Evolutionary conservation across 179 eudicot species (phyloP).

Genomic region (Spinacia oleracea): DNA sequence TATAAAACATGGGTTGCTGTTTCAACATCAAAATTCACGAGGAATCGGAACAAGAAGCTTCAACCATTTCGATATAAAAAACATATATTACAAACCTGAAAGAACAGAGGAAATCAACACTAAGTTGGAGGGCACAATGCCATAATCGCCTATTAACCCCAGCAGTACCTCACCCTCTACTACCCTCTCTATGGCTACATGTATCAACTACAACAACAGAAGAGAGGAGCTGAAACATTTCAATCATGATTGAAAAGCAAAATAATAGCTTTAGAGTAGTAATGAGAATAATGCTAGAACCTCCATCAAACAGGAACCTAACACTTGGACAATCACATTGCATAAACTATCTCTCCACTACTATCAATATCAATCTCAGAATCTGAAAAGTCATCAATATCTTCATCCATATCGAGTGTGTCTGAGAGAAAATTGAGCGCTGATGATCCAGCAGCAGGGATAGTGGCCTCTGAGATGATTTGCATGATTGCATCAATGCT

Average conservation of each 20-base stretch:
- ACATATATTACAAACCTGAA: constrained; percentile 31
- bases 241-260: not conserved
- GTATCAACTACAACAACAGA: constrained; percentile 5
- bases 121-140: not conserved
- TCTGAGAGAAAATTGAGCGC: constrained; percentile 41
- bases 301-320: constrained; percentile 1
- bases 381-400: constrained; percentile 66
- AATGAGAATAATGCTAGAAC: constrained; percentile 3
- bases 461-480: constrained; percentile 88
- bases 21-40: too few relatives aligned
- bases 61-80: constrained; percentile 4
- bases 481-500: constrained; percentile 82
- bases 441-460: constrained; percentile 64
- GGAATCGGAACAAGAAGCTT: constrained; percentile 10
- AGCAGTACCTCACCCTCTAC: constrained; percentile 7
- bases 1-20: too few relatives aligned
- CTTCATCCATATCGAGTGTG: constrained; percentile 66
- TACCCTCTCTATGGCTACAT: not conserved
- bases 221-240: constrained; percentile 4
- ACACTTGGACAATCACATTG: constrained; percentile 15
- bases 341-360: constrained; percentile 86
- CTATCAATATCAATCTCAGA: constrained; percentile 57
- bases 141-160: too few relatives aligned
- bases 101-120: constrained; percentile 11
- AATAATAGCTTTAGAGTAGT: not conserved